phyloP scores from a whole-genome alignment of 306 rosid species.

The Citrullus colocynthis region DNA sequence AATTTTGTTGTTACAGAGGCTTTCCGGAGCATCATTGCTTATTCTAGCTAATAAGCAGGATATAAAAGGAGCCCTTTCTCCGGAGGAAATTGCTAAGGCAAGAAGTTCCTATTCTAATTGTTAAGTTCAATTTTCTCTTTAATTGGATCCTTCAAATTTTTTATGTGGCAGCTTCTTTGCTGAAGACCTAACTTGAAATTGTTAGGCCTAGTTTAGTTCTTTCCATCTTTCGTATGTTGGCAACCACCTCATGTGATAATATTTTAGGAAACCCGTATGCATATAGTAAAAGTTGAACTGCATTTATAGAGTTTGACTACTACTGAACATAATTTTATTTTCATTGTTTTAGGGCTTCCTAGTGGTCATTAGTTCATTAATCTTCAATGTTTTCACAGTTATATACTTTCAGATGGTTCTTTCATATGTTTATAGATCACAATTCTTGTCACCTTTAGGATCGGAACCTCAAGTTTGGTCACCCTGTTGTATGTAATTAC shows the following conservation, averaged over 20 bases:
- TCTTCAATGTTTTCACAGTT: no score
- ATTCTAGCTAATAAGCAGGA: conserved; percentile 93
- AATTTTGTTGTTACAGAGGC: conserved; percentile 38
- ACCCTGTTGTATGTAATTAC: background rate
- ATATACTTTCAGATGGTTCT: no score
- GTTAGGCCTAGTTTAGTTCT: background rate
- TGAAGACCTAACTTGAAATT: background rate
- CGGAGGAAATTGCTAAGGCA: conserved; percentile 65
- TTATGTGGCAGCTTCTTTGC: background rate
- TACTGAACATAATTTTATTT: background rate
- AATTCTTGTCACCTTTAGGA: background rate
- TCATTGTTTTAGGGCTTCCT: background rate
- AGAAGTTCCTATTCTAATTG: conserved; percentile 7
- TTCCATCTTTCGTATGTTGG: background rate
- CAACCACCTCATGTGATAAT: background rate
- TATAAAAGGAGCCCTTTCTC: conserved; percentile 69
- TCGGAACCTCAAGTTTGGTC: background rate
- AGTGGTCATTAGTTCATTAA: no score
- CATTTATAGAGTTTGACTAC: background rate
- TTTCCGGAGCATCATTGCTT: conserved; percentile 74
- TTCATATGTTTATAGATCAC: background rate
- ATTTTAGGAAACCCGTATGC: background rate
- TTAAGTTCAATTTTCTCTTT: background rate
- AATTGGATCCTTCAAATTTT: background rate
- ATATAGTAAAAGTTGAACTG: no score